Evolutionary conservation across 768 basidiomycete species (phyloP), one percentile per base, ranked within the genome.

Genomic region (Favolaschia claudopus): DNA sequence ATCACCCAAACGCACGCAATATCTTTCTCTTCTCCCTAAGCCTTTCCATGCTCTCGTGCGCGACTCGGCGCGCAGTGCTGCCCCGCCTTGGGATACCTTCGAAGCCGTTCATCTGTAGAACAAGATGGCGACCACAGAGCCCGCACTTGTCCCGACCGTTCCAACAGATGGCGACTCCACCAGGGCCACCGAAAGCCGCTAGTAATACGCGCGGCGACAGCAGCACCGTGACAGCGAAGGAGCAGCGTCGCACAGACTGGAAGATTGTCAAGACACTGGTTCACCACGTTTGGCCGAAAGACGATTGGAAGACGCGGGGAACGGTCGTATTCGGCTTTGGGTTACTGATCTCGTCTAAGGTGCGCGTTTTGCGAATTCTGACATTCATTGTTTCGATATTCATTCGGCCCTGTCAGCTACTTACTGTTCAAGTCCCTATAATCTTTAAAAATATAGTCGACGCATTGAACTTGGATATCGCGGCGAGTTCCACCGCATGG

Each of bases 381-480:
- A 5, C 45, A 37, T 37, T 13, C n/a, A n/a, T n/a, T 24, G 27
- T 4, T 17, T 42, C n/a, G 12, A 53, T 36, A 38, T 40, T 44
- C 3, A 25, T 36, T 36, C 39, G 48, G n/a, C 9, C 46, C 28
- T 54, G n/a, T n/a, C n/a, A 95, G 95, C 76, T 97, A 39, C 76
- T 98, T 55, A 99, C 98, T 71, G 97, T 99, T 1, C 96, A 99
- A 82, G 96, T 99, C n/a, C 97, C 97, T 1, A 85, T 93, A 64
- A 78, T 99, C 60, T 99, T 99, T 85, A 99, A 98, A 75, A 74
- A 82, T 25, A 85, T 99, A 38, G 88, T 99, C 49, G 96, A 99
- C 71, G 74, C 92, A 1, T 79, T 99, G 61, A 97, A 98, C 67
- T 79, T 99, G 29, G 87, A 91, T 25, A 80, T 97, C 31, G 85